These are phyloP conservation scores for Leccinum subgranulosum DNA, from an alignment of 768 basidiomycete species.

Conservation along the genomic window DNA sequence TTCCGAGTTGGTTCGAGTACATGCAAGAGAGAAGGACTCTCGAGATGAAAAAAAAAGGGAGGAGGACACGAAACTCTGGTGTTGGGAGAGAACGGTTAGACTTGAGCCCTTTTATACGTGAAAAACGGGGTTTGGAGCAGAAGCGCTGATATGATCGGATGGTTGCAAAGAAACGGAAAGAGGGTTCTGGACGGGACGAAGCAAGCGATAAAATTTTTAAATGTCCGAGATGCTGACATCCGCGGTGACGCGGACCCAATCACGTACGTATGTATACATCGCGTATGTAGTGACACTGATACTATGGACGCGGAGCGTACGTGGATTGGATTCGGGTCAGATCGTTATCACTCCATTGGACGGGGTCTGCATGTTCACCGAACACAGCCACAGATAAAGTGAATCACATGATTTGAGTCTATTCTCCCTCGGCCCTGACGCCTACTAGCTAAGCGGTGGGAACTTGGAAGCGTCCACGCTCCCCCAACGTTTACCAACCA, in stretches of 20 bases:
- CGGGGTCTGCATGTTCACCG: too few species aligned
- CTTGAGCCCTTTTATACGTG: constrained; percentile 24
- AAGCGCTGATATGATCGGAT: background rate
- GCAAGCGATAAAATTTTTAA: constrained; percentile 9
- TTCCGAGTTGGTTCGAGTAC: constrained; percentile 94
- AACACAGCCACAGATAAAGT: too few species aligned
- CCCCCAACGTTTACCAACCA: background rate
- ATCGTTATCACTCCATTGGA: background rate
- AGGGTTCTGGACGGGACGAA: constrained; percentile 4
- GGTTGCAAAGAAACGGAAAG: constrained; percentile 9
- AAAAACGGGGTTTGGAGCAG: constrained; percentile 20
- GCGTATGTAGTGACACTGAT: background rate
- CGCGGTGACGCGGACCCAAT: constrained; percentile 13
- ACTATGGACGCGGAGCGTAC: background rate
- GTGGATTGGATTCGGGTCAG: background rate
- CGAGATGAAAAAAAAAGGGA: constrained; percentile 6
- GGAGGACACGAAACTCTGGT: background rate
- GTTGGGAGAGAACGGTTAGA: background rate
- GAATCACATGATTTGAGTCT: too few species aligned
- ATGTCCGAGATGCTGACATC: constrained; percentile 17
- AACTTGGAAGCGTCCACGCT: background rate
- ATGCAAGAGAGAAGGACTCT: constrained; percentile 57
- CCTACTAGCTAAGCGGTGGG: constrained; percentile 8
- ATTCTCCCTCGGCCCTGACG: too few species aligned
- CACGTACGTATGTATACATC: background rate